A percentile compares a stretch with the other conserved stretches of the same genome.
Conservation (phyloP, 495 filamentous ascomycete species). For the Lasiosphaeriaceae sp. region DNA sequence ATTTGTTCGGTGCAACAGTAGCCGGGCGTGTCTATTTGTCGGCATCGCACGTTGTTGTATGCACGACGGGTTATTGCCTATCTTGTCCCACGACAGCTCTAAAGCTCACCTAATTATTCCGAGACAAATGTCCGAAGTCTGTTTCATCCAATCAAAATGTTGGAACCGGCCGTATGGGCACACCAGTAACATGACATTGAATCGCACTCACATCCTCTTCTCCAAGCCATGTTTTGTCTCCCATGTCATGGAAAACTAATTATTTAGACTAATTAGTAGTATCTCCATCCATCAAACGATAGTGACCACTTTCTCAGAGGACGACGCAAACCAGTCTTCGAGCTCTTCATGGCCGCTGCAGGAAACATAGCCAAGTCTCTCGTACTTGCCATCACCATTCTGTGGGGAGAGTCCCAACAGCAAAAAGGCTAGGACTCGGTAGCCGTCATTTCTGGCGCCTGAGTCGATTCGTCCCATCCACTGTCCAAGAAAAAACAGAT, state of each 20-base stretch:
- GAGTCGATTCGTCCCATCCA: neutral
- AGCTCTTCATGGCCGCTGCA: constrained; percentile 1
- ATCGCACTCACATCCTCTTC: no score
- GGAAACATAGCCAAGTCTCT: neutral
- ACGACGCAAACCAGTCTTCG: neutral
- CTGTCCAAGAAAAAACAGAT: neutral
- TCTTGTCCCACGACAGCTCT: no score
- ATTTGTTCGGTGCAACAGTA: no score
- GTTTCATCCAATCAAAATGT: no score
- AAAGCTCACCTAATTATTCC: no score
- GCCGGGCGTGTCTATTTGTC: no score
- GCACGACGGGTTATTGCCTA: no score
- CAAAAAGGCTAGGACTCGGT: neutral
- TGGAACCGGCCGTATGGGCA: no score
- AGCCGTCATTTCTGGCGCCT: neutral
- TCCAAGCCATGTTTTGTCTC: neutral
- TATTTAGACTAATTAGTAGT: neutral
- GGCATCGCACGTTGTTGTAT: no score
- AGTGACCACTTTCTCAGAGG: neutral
- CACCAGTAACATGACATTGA: no score
- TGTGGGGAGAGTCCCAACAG: neutral
- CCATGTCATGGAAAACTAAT: neutral
- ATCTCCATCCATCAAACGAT: no score
- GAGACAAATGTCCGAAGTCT: no score
- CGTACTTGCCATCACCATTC: neutral